Percentiles rank a stretch among this genome's conserved stretches.
Evolutionary conservation across 2,329 filamentous ascomycete species (phyloP).

Genomic region (Cordyceps fumosorosea): DNA sequence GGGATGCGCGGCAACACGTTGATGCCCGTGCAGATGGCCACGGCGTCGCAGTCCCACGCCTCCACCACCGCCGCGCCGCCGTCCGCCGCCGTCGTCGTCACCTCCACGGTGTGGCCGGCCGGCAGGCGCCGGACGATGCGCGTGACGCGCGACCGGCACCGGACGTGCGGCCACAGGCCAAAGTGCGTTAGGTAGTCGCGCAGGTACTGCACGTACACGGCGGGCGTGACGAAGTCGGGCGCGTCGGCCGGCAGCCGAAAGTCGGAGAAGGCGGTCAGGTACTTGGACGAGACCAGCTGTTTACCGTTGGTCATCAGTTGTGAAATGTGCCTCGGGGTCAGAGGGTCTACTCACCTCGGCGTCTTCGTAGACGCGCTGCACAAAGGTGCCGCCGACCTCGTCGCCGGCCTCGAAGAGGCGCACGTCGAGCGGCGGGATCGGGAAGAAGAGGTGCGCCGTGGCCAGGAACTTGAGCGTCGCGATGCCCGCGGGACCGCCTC

Average conservation of each 20-base stretch:
- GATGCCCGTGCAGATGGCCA: constrained; percentile 40
- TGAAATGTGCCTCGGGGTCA: neutral
- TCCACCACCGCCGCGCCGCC: neutral
- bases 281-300: constrained; percentile 42
- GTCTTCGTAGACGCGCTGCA: constrained; percentile 40
- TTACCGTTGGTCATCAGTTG: neutral
- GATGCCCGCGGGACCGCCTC: constrained; percentile 37
- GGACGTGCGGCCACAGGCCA: constrained; percentile 30
- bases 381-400: constrained; percentile 41
- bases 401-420: constrained; percentile 38
- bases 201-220: constrained; percentile 37
- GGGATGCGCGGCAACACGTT: constrained; percentile 36
- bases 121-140: constrained; percentile 18
- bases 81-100: neutral
- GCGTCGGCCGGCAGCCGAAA: constrained; percentile 35
- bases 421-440: constrained; percentile 31
- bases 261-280: constrained; percentile 44
- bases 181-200: constrained; percentile 33
- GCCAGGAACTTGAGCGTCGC: constrained; percentile 34
- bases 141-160: constrained; percentile 26
- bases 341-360: constrained; percentile 29
- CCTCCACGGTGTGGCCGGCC: neutral
- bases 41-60: constrained; percentile 31
- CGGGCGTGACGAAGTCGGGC: constrained; percentile 37
- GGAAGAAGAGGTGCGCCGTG: constrained; percentile 32